A percentile compares a stretch with the other conserved stretches of the same genome.
Evolutionary conservation across 2,329 filamentous ascomycete genomes (phyloP).

Genomic region (Fusarium poae): DNA sequence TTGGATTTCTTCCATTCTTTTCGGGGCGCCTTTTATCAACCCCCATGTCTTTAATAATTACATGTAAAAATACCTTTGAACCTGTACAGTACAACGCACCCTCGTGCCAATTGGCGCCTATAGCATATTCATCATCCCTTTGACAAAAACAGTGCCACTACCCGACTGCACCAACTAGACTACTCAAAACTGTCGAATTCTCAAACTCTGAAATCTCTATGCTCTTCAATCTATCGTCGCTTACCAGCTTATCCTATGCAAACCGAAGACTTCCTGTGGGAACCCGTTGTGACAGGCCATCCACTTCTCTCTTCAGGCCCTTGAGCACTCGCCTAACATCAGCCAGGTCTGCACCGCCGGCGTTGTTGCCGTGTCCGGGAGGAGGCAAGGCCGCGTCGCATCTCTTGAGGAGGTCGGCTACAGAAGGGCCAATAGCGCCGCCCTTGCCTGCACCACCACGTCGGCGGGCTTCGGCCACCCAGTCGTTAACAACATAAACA

Average conservation of each 20-base stretch:
- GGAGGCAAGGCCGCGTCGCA: constrained; percentile 62
- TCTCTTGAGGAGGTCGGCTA: constrained; percentile 64
- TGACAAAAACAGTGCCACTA: constrained; percentile 44
- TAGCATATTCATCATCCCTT: constrained; percentile 49
- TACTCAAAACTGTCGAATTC: constrained; percentile 35
- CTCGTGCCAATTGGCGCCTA: constrained; percentile 49
- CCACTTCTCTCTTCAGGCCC: constrained; percentile 60
- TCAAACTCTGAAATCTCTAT: constrained; percentile 25
- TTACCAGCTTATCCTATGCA: constrained; percentile 50
- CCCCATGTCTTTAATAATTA: constrained; percentile 48
- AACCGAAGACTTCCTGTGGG: constrained; percentile 61
- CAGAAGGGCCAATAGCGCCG: constrained; percentile 58
- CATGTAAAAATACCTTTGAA: constrained; percentile 43
- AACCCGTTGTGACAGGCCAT: constrained; percentile 59
- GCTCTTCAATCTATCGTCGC: constrained; percentile 5
- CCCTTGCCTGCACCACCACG: constrained; percentile 59
- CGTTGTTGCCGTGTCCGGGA: constrained; percentile 57
- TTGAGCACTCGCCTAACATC: constrained; percentile 60
- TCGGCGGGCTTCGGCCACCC: constrained; percentile 64
- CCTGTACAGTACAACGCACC: constrained; percentile 50
- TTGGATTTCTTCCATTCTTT: constrained; percentile 43
- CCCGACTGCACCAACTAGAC: constrained; percentile 22
- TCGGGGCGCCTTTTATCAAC: constrained; percentile 30
- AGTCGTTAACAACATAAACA: constrained; percentile 61
- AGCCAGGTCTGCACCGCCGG: constrained; percentile 60